Evolutionary conservation across 139 green algal species (phyloP).

Genomic region (Raphidocelis subcapitata): DNA sequence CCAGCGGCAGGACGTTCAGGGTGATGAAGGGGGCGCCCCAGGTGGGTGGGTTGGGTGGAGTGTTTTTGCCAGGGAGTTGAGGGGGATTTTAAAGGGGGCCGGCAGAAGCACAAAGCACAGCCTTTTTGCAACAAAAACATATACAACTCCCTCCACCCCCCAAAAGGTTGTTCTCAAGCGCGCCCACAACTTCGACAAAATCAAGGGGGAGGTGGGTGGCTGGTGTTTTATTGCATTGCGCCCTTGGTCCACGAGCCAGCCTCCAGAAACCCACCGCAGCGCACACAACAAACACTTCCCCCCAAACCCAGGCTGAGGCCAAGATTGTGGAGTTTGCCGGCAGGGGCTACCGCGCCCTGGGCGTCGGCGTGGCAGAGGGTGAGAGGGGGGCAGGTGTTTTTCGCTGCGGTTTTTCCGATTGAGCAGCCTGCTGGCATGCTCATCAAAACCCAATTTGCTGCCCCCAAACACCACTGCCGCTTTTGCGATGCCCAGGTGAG

Average conservation of each 20-base stretch:
- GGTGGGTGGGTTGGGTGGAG: too few relatives aligned
- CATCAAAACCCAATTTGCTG: too few relatives aligned
- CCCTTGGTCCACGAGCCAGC: too few relatives aligned
- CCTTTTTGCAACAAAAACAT: too few relatives aligned
- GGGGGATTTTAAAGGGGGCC: too few relatives aligned
- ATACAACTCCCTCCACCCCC: background rate
- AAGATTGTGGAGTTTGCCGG: conserved; percentile 81
- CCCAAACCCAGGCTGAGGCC: conserved; percentile 46
- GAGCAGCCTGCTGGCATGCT: too few relatives aligned
- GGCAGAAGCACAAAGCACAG: too few relatives aligned
- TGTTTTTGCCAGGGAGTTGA: too few relatives aligned
- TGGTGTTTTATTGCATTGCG: too few relatives aligned
- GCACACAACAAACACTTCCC: too few relatives aligned
- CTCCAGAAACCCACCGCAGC: too few relatives aligned
- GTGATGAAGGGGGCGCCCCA: conserved; percentile 82
- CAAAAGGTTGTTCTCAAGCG: conserved; percentile 75
- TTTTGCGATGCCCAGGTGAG: conserved; percentile 21
- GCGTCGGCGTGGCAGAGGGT: conserved; percentile 61
- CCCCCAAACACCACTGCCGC: background rate
- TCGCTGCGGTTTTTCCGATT: background rate
- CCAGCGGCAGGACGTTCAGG: conserved; percentile 49
- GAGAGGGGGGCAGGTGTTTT: conserved; percentile 8
- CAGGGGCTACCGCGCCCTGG: conserved; percentile 75
- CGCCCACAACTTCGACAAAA: conserved; percentile 48
- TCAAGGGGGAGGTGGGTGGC: conserved; percentile 25